Evolutionary conservation across 2,329 filamentous ascomycete genomes (phyloP).

Genomic region (Botrytis squamosa): DNA sequence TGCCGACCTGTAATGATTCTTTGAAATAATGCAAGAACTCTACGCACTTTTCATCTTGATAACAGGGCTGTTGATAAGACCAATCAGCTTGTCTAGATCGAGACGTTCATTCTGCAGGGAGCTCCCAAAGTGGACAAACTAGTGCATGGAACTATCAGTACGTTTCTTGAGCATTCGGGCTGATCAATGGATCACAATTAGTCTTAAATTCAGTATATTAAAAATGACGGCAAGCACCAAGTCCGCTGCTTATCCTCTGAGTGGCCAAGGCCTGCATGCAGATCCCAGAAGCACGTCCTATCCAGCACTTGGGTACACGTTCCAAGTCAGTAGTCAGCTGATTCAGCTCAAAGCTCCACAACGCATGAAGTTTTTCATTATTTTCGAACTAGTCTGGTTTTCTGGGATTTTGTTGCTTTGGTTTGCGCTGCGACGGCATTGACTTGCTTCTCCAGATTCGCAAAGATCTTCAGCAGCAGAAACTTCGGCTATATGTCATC

Average conservation of each 20-base stretch:
- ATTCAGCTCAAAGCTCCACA: not conserved
- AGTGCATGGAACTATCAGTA: slow-evolving; percentile 6
- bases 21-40: slow-evolving; percentile 3
- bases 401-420: not conserved
- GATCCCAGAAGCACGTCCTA: not conserved
- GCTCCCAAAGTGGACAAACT: not conserved
- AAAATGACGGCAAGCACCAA: not conserved
- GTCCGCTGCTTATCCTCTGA: not conserved
- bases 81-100: not conserved
- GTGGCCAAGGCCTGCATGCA: not conserved
- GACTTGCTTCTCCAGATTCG: not conserved
- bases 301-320: not conserved
- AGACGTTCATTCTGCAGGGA: not conserved
- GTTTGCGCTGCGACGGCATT: not conserved
- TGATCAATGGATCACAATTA: slow-evolving; percentile 12
- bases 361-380: not conserved
- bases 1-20: not conserved
- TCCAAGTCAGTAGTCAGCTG: not conserved
- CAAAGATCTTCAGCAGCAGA: not conserved
- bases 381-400: not conserved
- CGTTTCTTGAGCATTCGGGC: not conserved
- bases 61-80: not conserved
- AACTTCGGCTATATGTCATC: not conserved
- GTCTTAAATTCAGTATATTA: not conserved
- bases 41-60: not conserved